A percentile compares a stretch with the other conserved stretches of the same genome.
Conservation (phyloP, 2,329 filamentous ascomycete genomes). For the Hymenoscyphus salicellus region DNA sequence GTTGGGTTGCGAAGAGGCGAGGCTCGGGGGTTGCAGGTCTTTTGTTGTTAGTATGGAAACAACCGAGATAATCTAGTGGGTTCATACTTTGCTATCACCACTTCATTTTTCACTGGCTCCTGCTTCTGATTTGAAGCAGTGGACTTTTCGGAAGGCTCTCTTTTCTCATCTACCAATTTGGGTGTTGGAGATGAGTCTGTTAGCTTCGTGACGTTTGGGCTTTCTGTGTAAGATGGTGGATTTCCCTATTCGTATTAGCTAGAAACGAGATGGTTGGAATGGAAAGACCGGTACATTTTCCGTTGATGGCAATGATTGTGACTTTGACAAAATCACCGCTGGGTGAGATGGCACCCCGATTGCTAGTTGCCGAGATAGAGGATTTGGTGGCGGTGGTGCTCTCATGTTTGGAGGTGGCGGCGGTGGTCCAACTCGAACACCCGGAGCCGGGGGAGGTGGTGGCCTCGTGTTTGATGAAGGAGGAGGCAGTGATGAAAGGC, state of each 20-base stretch:
- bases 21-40: slow-evolving; percentile 20
- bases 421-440: neutral
- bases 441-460: neutral
- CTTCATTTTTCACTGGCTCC: neutral
- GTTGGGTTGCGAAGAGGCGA: slow-evolving; percentile 26
- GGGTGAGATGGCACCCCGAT: neutral
- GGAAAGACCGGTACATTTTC: neutral
- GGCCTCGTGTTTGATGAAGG: neutral
- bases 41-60: neutral
- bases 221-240: slow-evolving; percentile 19
- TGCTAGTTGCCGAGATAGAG: neutral
- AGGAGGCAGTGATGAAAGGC: no score
- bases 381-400: neutral
- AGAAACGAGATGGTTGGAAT: neutral
- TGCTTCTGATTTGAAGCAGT: neutral
- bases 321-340: neutral
- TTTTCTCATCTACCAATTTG: neutral
- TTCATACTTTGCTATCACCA: neutral
- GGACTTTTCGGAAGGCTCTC: neutral
- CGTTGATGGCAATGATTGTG: neutral
- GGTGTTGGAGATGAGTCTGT: neutral
- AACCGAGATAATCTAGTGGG: neutral
- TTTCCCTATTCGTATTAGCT: slow-evolving; percentile 1
- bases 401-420: neutral
- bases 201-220: neutral